These are phyloP conservation scores for Aspergillus avenaceus DNA, from an alignment of 495 filamentous ascomycete genomes.

Conservation along the genomic window DNA sequence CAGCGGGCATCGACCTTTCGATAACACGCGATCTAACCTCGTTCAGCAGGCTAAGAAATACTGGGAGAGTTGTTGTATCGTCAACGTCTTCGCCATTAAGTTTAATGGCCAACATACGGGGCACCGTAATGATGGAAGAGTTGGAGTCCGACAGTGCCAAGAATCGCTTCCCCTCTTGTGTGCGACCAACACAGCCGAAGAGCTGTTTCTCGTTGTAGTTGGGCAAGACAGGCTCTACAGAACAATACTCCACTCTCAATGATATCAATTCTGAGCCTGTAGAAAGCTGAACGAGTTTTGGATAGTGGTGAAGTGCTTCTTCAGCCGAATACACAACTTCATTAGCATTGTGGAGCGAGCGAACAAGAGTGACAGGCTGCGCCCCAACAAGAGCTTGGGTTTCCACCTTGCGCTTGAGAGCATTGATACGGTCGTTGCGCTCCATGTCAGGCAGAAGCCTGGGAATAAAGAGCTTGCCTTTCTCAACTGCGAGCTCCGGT, in stretches of 20 bases:
- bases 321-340: not conserved
- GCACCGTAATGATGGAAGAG: not conserved
- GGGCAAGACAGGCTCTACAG: not conserved
- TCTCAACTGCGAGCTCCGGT: slow-evolving; percentile 20
- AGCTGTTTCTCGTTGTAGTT: not conserved
- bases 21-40: not conserved
- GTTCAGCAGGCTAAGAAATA: not conserved
- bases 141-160: not conserved
- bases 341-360: not conserved
- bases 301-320: not conserved
- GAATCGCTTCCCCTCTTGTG: not conserved
- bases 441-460: slow-evolving; percentile 10
- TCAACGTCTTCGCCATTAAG: too few species aligned
- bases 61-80: too few species aligned
- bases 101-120: not conserved
- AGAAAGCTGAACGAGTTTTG: too few species aligned
- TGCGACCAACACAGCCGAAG: not conserved
- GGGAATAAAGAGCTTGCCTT: slow-evolving; percentile 17
- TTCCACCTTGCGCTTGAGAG: slow-evolving; percentile 4
- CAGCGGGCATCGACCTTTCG: not conserved
- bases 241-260: not conserved
- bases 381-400: slow-evolving; percentile 12
- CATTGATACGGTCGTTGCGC: slow-evolving; percentile 27
- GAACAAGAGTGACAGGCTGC: not conserved
- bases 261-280: too few species aligned